These are phyloP conservation scores for Tolypocladium album DNA, from an alignment of 2,329 filamentous ascomycete genomes.

Conservation along the genomic window DNA sequence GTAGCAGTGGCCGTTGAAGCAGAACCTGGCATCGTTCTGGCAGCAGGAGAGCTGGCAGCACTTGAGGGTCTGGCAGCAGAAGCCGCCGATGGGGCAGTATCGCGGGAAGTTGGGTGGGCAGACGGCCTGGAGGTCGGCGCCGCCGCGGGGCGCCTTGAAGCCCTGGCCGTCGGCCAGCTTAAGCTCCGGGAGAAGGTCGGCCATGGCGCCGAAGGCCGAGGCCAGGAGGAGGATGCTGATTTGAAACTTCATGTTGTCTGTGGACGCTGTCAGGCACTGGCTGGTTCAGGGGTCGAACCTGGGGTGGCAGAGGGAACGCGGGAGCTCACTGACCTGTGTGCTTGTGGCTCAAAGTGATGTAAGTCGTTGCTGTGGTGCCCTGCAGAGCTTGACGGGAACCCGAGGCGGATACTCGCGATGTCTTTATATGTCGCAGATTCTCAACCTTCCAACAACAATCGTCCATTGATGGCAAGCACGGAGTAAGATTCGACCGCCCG, in stretches of 20 bases:
- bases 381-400: background rate
- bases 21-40: slow-evolving; percentile 1
- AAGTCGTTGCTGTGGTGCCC: background rate
- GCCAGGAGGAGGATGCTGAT: slow-evolving; percentile 1
- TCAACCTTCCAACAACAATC: background rate
- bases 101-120: slow-evolving; percentile 4
- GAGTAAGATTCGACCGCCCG: background rate
- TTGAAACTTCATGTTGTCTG: slow-evolving; percentile 1
- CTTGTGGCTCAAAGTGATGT: background rate
- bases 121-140: background rate
- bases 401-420: background rate
- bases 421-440: background rate
- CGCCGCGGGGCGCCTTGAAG: background rate
- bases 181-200: slow-evolving; percentile 1
- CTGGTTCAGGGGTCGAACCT: background rate
- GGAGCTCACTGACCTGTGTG: background rate
- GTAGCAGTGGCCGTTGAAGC: slow-evolving; percentile 5
- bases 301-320: background rate
- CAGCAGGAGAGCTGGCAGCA: slow-evolving; percentile 5
- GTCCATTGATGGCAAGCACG: background rate
- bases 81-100: background rate
- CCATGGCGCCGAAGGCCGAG: background rate
- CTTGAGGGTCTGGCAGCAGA: slow-evolving; percentile 6
- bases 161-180: slow-evolving; percentile 2
- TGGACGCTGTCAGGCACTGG: background rate